Base-by-base conservation (phyloP, 148 eudicot genomes). In the Silene uniflora region DNA sequence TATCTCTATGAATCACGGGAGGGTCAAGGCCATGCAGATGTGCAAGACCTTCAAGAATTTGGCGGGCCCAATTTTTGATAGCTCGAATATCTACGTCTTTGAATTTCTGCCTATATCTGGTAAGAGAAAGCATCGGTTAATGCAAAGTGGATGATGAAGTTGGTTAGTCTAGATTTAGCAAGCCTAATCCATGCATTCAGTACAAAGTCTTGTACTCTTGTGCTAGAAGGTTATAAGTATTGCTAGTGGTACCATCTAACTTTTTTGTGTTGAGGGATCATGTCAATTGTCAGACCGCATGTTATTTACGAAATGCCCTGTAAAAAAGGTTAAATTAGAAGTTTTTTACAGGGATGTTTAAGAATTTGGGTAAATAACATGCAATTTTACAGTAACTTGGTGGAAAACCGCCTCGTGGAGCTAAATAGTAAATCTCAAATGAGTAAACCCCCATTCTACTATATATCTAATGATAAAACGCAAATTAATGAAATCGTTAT, bases 91-190 rank as follows among this genome's bases (percentile, higher is more conserved):
- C 80, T 47, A 94, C 92, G 63, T 84, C 73, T 79, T 80, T 81
- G 84, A 89, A 88, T 82, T 77, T 94, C 79, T 89, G 82, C 72
- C 96, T 86, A 67, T 94, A 93, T 82, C 98, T 93, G 85, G 49
- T 3, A 63, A 61, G 10, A 54, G 8, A 62, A 77, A 16, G 42
- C 54, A 54, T 49, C 56, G 69, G 56, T 67, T n/a, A 7, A 19
- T 71, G 22, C 42, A n/a, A 6, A 39, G 7, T 39, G 35, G 35
- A 32, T 32, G 35, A 32, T 32, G 35, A 3, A 13, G 11, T 24
- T 69, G 9, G 4, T 65, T 56, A 46, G 35, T 63, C 58, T 14
- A 22, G 6, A 21, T 62, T 52, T 62, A 52, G 63, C n/a, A 60
- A 7, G 63, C 63, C 23, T 21, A 60, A 60, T 19, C 42, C 19